phyloP scores from a whole-genome alignment of 2,329 filamentous ascomycete species.

The Penicillium sp. region DNA sequence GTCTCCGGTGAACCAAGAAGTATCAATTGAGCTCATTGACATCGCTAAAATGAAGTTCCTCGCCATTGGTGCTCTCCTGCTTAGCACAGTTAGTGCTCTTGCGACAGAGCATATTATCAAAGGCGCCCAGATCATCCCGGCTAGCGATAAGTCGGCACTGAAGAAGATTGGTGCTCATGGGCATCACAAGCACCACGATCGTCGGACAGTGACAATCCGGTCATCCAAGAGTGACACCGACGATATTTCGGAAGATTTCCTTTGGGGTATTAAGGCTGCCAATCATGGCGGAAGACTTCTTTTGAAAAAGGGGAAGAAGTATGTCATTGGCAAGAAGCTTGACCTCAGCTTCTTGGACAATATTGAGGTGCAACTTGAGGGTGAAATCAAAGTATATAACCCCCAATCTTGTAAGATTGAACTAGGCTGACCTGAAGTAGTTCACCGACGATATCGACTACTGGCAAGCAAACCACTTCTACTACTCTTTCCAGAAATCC shows the following conservation, averaged over 20 bases:
- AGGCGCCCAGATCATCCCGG: constrained; percentile 28
- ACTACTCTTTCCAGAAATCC: constrained; percentile 52
- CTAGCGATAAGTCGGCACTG: constrained; percentile 18
- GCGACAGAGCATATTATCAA: constrained; percentile 20
- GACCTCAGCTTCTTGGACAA: constrained; percentile 59
- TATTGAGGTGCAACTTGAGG: constrained; percentile 58
- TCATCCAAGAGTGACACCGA: constrained; percentile 54
- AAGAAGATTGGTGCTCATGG: constrained; percentile 24
- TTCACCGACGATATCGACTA: constrained; percentile 50
- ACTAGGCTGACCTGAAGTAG: constrained; percentile 20
- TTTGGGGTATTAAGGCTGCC: constrained; percentile 53
- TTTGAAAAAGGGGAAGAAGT: constrained; percentile 54
- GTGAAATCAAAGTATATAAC: constrained; percentile 49
- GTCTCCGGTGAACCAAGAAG: not conserved
- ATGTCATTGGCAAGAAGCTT: constrained; percentile 58
- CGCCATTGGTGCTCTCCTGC: constrained; percentile 20
- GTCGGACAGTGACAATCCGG: constrained; percentile 52
- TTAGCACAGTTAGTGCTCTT: constrained; percentile 19
- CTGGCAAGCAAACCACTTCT: constrained; percentile 53
- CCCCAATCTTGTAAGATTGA: not conserved
- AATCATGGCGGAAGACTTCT: constrained; percentile 60
- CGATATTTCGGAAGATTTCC: constrained; percentile 57
- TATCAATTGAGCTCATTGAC: not conserved
- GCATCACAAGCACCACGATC: constrained; percentile 29
- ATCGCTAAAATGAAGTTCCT: constrained; percentile 26